Evolutionary conservation across 805 yeast species (phyloP), one percentile per base, ranked within the genome.

Genomic region (Naumovozyma baii): DNA sequence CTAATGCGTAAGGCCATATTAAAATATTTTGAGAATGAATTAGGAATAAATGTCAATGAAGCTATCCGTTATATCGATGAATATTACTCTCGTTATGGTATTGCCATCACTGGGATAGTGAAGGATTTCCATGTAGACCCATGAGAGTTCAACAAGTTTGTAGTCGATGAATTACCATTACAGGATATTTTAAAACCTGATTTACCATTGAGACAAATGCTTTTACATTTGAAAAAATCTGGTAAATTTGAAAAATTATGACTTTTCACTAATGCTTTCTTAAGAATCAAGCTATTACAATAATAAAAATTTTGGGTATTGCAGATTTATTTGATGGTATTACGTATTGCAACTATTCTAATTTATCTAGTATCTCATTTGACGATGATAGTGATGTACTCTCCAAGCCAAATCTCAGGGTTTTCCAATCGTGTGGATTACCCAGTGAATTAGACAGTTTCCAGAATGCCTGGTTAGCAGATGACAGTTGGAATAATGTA

Each of bases 251-350:
- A 78, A 49, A 69, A 78, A 52, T 66, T 88, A 46, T 88, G 97
- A 97, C 69, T 90, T 33, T 81, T 85, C 54, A 88, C 97, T 4
- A 88, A 88, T 58, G 96, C 97, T 2, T 88, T n/a, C n/a, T 87
- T 64, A 78, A 79, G 54, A 85, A 76, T 54, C 97, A 88, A 61
- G 97, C 90, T 0, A 54, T 78, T 35, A 68, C 96, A 38, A 94
- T 84, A 20, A 67, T 86, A 15, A 71, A 76, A 32, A 68, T 88
- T 33, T 66, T 88, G 34, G 96, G 95, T 2, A 60, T 88, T 20
- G 96, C 88, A 13, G 95, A 87, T 58, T 57, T 85, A 40, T 87
- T 90, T 54, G 96, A 88, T 48, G 97, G 97, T 0, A 70, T 90
- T 50, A 85, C 95, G 2, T 88, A 66, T 63, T 88, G 96, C 63